Conservation (phyloP, 2,329 filamentous ascomycete species). For the Colletotrichum orbiculare region DNA sequence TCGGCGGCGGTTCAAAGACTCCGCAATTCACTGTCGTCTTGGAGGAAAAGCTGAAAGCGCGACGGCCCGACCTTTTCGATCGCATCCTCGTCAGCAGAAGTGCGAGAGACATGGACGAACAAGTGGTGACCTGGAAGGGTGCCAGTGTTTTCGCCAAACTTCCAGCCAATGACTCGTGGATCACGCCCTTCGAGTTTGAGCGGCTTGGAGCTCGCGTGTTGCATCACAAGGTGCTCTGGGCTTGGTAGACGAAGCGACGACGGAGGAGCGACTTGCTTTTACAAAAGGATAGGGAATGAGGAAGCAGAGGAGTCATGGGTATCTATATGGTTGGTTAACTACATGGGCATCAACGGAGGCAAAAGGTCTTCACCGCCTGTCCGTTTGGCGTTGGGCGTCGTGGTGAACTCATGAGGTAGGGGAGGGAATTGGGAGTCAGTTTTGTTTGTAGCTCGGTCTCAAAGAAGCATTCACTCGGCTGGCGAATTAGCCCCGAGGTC, state of each 20-base stretch:
- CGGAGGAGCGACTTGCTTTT: neutral
- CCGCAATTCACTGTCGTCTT: slow-evolving; percentile 83
- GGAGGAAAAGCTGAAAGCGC: slow-evolving; percentile 81
- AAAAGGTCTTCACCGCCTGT: slow-evolving; percentile 17
- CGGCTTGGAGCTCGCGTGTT: slow-evolving; percentile 83
- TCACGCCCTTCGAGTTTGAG: slow-evolving; percentile 88
- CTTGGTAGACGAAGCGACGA: slow-evolving; percentile 55
- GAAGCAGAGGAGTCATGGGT: slow-evolving; percentile 33
- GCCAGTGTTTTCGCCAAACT: slow-evolving; percentile 96
- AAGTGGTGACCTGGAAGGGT: slow-evolving; percentile 98
- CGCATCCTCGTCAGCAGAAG: slow-evolving; percentile 73
- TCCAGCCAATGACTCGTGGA: slow-evolving; percentile 94
- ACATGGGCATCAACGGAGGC: slow-evolving; percentile 20
- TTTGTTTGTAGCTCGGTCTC: slow-evolving; percentile 9
- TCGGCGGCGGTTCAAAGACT: slow-evolving; percentile 86
- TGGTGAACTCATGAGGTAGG: slow-evolving; percentile 5
- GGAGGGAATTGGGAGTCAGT: neutral
- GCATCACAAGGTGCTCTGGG: slow-evolving; percentile 82
- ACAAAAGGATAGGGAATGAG: slow-evolving; percentile 16
- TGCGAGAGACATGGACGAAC: slow-evolving; percentile 94
- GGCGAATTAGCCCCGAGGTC: neutral
- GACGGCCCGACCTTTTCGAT: slow-evolving; percentile 70
- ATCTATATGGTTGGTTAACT: slow-evolving; percentile 9
- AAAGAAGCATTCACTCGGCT: neutral
- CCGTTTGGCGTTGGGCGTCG: slow-evolving; percentile 30